Evolutionary conservation across 305 asterid genomes (phyloP), one percentile per base, ranked within the genome.

Genomic region (Nicotiana rustica): DNA sequence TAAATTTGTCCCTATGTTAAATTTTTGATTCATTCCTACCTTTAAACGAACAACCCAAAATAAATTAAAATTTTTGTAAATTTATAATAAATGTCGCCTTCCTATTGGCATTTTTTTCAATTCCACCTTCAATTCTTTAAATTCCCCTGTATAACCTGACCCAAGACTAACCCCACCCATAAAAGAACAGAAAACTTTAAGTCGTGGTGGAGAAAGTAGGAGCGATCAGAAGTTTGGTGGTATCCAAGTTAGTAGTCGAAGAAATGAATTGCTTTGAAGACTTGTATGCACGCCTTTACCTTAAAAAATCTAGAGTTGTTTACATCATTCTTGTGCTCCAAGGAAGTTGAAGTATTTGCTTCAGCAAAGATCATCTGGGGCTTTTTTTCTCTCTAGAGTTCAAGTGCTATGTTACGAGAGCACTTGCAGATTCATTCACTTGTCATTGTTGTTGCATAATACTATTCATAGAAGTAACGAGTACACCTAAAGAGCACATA

Each of bases 201-300:
- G 33, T 31, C 33, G 98, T 67, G 98, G 98, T 25, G 93, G 94
- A 4, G 98, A 96, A 84, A 96, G 98, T 83, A 90, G 91, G 81
- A 88, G 87, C 2, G 98, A 93, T 77, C 91, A 83, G 83, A 84
- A 87, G 55, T 92, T 84, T 44, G 92, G 95, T n/a, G 95, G 94
- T 10, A 90, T 88, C 81, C 92, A 89, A 86, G 90, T 93, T 84
- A 91, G 86, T 60, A 98, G 99, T 77, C 88, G 94, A 36, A 47
- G 59, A 59, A 15, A 59, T 33, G n/a, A 55, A 61, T 61, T 69
- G 59, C 60, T 12, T 70, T 70, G 78, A 71, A 1, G 18, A 71
- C 78, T 69, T 69, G 33, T 33, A 41, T 47, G 36, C 60, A 70
- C 36, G 8, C 78, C 59, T 70, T 59, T 41, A 33, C 59, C 78